Base-by-base conservation (phyloP, 352 stramenopile species). In the Halophytophthora batemanensis region DNA sequence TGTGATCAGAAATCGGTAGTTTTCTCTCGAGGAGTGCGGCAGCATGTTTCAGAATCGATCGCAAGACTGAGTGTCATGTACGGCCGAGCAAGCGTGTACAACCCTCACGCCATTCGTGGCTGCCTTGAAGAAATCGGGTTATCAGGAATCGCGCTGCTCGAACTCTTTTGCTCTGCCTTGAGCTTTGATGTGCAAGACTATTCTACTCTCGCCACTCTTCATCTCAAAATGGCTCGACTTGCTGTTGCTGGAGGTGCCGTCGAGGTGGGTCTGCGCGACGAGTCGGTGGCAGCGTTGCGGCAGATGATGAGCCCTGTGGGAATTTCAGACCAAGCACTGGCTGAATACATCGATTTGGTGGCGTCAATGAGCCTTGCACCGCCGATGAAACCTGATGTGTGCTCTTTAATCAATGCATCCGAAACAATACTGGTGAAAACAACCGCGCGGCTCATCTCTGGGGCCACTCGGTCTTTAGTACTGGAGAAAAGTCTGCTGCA, bases 151-250 rank as follows among this genome's bases (percentile, higher is more conserved):
- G 17, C 45, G 12, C 60, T 58, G 21, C 53, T 50, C 18, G 52
- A 61, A 12, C 23, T 66, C 19, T 64, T 66, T 33, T 40, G 37
- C 8, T 23, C 42, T 18, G 36, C 41, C 5, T 35, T 52, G 17
- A 61, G 41, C n/a, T 66, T 66, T 42, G 35, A 49, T 31, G 8
- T 17, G 25, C 21, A 22, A 2, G 52, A 66, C n/a, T 66, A 61
- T 29, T 66, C 58, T 22, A n/a, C 13, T 21, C 7, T 66, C 21
- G 29, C 50, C 18, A 47, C 21, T 12, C 39, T 61, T 38, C 58
- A 61, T 18, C 17, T 66, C 2, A 53, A 56, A 33, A 61, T 66
- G 36, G 51, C 52, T 40, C 36, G 46, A 39, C 0, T 61, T 28
- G 29, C 8, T 53, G 25, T 7, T 17, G 18, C 45, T 3, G 56